Percentiles rank a stretch among this genome's conserved stretches.
These are phyloP conservation scores for Xanthoparmelia taractica DNA, from an alignment of 495 filamentous ascomycete species.

Conservation along the genomic window DNA sequence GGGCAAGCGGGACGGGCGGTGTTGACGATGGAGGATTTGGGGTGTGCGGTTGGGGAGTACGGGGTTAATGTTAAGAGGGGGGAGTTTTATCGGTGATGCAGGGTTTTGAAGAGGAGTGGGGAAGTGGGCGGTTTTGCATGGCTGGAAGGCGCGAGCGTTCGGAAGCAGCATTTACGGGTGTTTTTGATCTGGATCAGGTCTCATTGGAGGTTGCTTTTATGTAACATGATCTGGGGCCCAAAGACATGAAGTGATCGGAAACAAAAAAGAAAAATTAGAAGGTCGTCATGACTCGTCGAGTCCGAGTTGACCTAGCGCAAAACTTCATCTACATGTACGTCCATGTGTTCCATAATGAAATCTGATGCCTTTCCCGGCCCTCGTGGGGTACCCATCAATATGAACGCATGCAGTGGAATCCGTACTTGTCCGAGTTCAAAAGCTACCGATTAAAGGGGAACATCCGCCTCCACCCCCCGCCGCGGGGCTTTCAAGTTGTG, in stretches of 20 bases:
- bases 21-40: conserved; percentile 96
- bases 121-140: background rate
- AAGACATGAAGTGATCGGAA: background rate
- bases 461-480: too few species aligned
- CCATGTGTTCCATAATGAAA: background rate
- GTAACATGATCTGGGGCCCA: background rate
- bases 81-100: conserved; percentile 82
- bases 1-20: conserved; percentile 65
- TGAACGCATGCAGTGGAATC: background rate
- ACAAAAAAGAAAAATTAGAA: background rate
- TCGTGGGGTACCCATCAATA: background rate
- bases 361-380: background rate
- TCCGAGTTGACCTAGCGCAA: background rate
- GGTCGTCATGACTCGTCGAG: background rate
- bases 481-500: background rate
- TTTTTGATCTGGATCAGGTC: background rate
- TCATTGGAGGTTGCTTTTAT: background rate
- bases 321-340: background rate
- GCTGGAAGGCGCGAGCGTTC: background rate
- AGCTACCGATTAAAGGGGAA: background rate
- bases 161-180: conserved; percentile 8
- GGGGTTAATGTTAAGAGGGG: conserved; percentile 94
- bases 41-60: conserved; percentile 95
- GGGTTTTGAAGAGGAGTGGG: background rate
- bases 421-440: background rate